These are phyloP conservation scores for Fusarium fracticaudum DNA, from an alignment of 2,329 filamentous ascomycete genomes.

Conservation along the genomic window DNA sequence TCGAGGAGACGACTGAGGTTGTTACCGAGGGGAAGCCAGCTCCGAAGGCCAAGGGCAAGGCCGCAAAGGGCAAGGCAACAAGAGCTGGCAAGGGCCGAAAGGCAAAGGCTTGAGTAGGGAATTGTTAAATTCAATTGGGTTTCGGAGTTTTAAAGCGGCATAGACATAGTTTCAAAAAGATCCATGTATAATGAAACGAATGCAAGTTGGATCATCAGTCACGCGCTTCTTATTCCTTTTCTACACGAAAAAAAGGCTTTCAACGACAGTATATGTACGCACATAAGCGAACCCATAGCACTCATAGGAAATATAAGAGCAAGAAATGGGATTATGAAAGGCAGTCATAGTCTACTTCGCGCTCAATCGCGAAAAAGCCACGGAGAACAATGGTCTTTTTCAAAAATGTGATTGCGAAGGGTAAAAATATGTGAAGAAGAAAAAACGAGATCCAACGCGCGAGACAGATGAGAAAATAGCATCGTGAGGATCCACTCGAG, in stretches of 20 bases:
- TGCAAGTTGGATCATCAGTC: conserved; percentile 32
- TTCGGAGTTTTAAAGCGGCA: conserved; percentile 41
- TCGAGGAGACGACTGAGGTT: conserved; percentile 38
- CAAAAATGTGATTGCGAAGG: conserved; percentile 51
- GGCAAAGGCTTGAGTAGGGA: conserved; percentile 49
- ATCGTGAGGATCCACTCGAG: conserved; percentile 23
- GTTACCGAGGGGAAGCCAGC: conserved; percentile 39
- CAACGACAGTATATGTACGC: conserved; percentile 58
- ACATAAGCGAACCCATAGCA: conserved; percentile 70
- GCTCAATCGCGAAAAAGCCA: conserved; percentile 57
- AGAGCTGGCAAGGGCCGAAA: conserved; percentile 47
- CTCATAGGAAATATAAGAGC: conserved; percentile 55
- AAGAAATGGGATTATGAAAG: conserved; percentile 70
- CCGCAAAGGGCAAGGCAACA: conserved; percentile 40
- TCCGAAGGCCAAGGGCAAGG: conserved; percentile 50
- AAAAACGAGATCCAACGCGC: conserved; percentile 20
- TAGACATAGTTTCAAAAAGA: conserved; percentile 39
- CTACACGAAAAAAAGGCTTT: not conserved
- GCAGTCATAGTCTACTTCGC: conserved; percentile 65
- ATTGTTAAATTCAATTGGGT: conserved; percentile 30
- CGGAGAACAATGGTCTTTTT: conserved; percentile 44
- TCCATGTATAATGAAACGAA: conserved; percentile 45
- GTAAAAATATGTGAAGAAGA: conserved; percentile 59
- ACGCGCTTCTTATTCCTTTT: not conserved
- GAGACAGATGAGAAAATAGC: conserved; percentile 4